These are phyloP conservation scores for Polyporus tsugae DNA, from an alignment of 1,284 basidiomycete genomes.

Conservation along the genomic window DNA sequence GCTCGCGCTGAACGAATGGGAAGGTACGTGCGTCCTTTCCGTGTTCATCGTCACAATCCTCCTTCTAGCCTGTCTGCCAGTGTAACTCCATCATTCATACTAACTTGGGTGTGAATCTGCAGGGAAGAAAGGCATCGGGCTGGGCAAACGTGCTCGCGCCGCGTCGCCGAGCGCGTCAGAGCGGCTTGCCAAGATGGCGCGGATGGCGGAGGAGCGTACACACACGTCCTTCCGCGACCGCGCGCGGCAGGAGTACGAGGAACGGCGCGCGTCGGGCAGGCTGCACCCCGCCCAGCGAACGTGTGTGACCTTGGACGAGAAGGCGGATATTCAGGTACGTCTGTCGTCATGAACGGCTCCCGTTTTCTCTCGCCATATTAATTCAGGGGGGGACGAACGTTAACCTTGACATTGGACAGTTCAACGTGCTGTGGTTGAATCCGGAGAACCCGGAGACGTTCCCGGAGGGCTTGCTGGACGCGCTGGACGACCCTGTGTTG, in stretches of 20 bases:
- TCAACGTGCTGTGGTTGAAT: constrained; percentile 82
- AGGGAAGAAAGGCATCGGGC: constrained; percentile 83
- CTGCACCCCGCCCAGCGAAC: constrained; percentile 75
- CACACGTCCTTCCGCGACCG: constrained; percentile 72
- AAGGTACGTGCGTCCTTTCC: constrained; percentile 55
- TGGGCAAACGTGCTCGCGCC: constrained; percentile 72
- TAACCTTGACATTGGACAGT: constrained; percentile 45
- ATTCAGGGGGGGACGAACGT: neutral
- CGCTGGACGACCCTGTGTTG: constrained; percentile 50
- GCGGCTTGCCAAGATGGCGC: constrained; percentile 76
- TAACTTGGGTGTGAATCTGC: no score
- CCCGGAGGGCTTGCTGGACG: constrained; percentile 69
- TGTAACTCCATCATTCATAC: neutral
- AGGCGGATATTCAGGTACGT: constrained; percentile 67
- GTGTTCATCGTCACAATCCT: neutral
- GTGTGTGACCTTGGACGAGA: constrained; percentile 76
- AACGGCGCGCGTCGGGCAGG: constrained; percentile 72
- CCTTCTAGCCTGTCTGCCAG: neutral
- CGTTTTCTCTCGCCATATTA: neutral
- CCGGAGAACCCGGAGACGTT: constrained; percentile 69
- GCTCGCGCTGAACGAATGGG: constrained; percentile 78
- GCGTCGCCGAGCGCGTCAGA: constrained; percentile 68
- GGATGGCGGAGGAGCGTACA: constrained; percentile 65
- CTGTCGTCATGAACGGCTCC: neutral
- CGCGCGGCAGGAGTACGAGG: constrained; percentile 74